These are phyloP conservation scores for Epichloe sp. DNA, from an alignment of 2,329 filamentous ascomycete genomes.

Conservation along the genomic window DNA sequence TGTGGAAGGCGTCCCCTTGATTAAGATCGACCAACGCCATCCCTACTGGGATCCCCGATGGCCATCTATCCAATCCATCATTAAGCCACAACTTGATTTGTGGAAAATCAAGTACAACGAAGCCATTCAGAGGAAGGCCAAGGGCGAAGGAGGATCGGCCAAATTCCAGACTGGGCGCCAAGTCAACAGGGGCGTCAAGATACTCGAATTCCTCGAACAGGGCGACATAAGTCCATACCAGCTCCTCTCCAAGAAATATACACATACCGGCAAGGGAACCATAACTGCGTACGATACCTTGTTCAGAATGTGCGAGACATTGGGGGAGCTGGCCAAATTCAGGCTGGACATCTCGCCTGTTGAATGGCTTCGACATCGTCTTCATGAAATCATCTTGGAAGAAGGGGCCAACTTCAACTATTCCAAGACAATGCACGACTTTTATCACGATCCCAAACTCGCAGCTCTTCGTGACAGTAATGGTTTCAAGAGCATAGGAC, in stretches of 20 bases:
- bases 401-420: constrained; percentile 37
- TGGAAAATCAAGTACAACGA: constrained; percentile 35
- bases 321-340: constrained; percentile 41
- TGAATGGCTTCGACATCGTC: constrained; percentile 44
- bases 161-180: constrained; percentile 43
- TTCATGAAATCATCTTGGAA: constrained; percentile 33
- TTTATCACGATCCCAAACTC: constrained; percentile 44
- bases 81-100: constrained; percentile 29
- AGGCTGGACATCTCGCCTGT: constrained; percentile 37
- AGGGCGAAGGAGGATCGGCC: constrained; percentile 23
- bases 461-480: constrained; percentile 34
- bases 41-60: constrained; percentile 45
- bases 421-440: constrained; percentile 35
- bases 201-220: constrained; percentile 37
- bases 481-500: constrained; percentile 44
- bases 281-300: constrained; percentile 42
- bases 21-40: constrained; percentile 34
- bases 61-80: constrained; percentile 30
- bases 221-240: constrained; percentile 44
- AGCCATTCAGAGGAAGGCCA: constrained; percentile 19
- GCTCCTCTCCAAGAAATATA: constrained; percentile 38
- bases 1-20: constrained; percentile 38
- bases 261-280: constrained; percentile 25
- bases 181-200: constrained; percentile 39
- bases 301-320: constrained; percentile 39